phyloP scores from a whole-genome alignment of 139 green algal genomes.

The Pseudopediastrum boryanum region DNA sequence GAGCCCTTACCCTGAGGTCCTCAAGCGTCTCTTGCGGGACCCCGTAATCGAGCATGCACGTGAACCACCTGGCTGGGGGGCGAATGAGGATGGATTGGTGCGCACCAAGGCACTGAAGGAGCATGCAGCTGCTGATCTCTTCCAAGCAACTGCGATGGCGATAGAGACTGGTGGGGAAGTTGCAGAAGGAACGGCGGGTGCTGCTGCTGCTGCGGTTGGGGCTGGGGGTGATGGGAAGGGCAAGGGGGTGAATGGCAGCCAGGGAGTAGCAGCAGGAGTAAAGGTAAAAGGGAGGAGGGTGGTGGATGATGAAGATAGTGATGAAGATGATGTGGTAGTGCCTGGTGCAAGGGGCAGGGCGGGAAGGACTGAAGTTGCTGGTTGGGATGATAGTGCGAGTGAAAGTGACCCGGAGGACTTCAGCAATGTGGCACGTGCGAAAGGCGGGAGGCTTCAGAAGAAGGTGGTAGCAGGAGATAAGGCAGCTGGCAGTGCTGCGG shows the following conservation, averaged over 20 bases:
- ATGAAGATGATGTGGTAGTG: slow-evolving; percentile 8
- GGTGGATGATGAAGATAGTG: slow-evolving; percentile 2
- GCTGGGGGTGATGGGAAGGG: no score
- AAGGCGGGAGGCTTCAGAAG: no score
- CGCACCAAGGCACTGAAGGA: slow-evolving; percentile 45
- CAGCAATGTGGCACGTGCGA: no score
- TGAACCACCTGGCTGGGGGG: not conserved
- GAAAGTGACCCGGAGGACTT: not conserved
- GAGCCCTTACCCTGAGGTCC: slow-evolving; percentile 51
- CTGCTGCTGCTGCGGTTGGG: no score
- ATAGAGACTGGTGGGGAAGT: no score
- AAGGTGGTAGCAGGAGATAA: no score
- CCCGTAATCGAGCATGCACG: slow-evolving; percentile 31
- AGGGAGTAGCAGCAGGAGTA: not conserved
- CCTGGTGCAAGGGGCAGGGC: slow-evolving; percentile 2
- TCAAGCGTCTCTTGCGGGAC: slow-evolving; percentile 77
- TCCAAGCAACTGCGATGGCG: slow-evolving; percentile 30
- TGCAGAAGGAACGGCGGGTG: no score
- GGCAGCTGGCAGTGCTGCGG: no score
- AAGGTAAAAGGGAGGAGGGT: no score
- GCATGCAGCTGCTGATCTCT: slow-evolving; percentile 53
- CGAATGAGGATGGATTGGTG: slow-evolving; percentile 30
- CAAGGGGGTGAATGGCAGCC: slow-evolving; percentile 7
- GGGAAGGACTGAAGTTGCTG: not conserved
- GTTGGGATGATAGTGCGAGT: not conserved